phyloP scores from a whole-genome alignment of 2,329 filamentous ascomycete species.

The Macrophomina phaseolina region DNA sequence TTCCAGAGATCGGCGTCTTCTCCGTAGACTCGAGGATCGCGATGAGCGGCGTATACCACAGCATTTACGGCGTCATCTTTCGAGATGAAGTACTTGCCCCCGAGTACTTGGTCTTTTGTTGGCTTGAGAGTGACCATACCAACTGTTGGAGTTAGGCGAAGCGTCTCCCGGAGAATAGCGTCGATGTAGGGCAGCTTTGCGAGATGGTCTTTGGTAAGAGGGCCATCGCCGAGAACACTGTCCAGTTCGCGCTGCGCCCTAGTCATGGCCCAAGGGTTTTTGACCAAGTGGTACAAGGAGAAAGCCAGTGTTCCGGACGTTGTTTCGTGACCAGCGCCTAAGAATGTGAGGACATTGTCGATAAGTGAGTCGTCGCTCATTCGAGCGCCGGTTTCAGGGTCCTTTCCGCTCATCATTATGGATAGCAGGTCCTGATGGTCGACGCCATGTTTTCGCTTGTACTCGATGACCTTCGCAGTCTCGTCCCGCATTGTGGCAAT shows the following conservation, averaged over 20 bases:
- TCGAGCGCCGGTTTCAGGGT: conserved; percentile 64
- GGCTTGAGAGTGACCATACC: conserved; percentile 53
- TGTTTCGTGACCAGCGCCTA: conserved; percentile 59
- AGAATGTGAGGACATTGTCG: conserved; percentile 72
- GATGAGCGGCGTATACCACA: conserved; percentile 45
- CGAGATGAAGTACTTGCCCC: conserved; percentile 46
- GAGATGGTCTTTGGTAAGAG: conserved; percentile 57
- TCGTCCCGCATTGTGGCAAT: background rate
- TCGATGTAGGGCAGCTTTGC: conserved; percentile 60
- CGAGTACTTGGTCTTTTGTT: conserved; percentile 40
- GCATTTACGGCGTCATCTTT: conserved; percentile 40
- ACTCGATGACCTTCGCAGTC: conserved; percentile 57
- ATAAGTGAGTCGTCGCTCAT: conserved; percentile 66
- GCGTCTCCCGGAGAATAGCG: conserved; percentile 60
- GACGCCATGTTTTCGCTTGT: conserved; percentile 59
- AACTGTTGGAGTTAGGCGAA: conserved; percentile 61
- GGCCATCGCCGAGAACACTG: conserved; percentile 53
- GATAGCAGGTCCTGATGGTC: conserved; percentile 66
- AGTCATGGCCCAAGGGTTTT: conserved; percentile 56
- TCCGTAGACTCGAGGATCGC: conserved; percentile 50
- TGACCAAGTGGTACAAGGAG: conserved; percentile 58
- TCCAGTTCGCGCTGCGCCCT: conserved; percentile 62
- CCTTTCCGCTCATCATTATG: conserved; percentile 63
- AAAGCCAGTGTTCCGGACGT: conserved; percentile 47
- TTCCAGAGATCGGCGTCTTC: conserved; percentile 52